Conservation (phyloP, 2,329 filamentous ascomycete genomes). For the Neonectria hederae region DNA sequence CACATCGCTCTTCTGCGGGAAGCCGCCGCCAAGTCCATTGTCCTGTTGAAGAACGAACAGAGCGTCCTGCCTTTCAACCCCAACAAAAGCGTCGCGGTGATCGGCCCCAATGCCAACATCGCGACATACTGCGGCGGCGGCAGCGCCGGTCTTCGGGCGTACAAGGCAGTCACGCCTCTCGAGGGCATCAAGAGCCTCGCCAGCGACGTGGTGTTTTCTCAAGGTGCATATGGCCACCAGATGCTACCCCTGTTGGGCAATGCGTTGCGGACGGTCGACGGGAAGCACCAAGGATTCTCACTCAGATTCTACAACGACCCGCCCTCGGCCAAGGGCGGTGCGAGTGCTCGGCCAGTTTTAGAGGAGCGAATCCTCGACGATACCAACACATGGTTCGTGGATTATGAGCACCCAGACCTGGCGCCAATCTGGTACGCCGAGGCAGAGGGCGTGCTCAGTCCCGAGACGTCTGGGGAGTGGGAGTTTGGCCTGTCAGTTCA, state of each 20-base stretch:
- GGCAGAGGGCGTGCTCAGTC: conserved; percentile 35
- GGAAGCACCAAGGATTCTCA: conserved; percentile 32
- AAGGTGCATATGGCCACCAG: conserved; percentile 45
- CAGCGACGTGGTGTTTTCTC: conserved; percentile 34
- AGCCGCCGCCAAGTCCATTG: conserved; percentile 66
- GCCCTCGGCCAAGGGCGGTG: neutral
- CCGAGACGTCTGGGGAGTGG: conserved; percentile 37
- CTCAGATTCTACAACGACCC: conserved; percentile 43
- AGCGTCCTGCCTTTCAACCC: conserved; percentile 19
- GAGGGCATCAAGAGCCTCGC: conserved; percentile 42
- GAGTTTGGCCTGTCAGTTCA: conserved; percentile 47
- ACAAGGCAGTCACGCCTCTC: conserved; percentile 44
- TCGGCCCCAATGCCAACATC: conserved; percentile 62
- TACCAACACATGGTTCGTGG: conserved; percentile 40
- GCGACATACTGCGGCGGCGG: conserved; percentile 46
- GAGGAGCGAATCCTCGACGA: conserved; percentile 38
- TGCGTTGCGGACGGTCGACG: conserved; percentile 35
- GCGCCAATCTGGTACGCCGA: conserved; percentile 37
- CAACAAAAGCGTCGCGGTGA: conserved; percentile 53
- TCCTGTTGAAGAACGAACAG: conserved; percentile 51
- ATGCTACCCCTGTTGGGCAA: conserved; percentile 46
- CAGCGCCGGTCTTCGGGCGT: conserved; percentile 44
- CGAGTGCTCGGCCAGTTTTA: conserved; percentile 16
- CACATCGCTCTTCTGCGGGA: conserved; percentile 44
- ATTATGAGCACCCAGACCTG: conserved; percentile 39